phyloP scores from a whole-genome alignment of 2,329 filamentous ascomycete species.

The Botrytis tulipae region DNA sequence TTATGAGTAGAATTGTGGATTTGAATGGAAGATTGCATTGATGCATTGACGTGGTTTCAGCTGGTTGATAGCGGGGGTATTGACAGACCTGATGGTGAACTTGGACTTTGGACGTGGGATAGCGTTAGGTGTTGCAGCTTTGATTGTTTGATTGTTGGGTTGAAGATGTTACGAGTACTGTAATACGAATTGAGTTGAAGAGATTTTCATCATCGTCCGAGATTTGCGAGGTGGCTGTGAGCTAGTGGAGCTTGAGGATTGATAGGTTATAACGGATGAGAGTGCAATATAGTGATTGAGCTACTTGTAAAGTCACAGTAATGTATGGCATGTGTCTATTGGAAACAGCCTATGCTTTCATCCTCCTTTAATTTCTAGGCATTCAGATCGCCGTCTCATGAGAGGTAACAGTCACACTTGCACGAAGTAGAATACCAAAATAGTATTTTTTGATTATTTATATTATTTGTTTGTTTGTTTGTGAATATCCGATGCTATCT shows the following conservation, averaged over 20 bases:
- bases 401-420: too few relatives aligned
- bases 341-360: background rate
- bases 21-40: background rate
- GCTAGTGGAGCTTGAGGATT: background rate
- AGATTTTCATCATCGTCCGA: background rate
- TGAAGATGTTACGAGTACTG: background rate
- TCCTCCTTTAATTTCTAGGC: background rate
- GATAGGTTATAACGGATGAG: background rate
- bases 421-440: background rate
- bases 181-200: background rate
- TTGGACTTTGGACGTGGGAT: background rate
- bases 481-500: background rate
- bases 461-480: conserved; percentile 1
- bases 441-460: background rate
- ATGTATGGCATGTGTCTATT: background rate
- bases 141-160: background rate
- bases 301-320: background rate
- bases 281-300: background rate
- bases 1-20: background rate
- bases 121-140: background rate
- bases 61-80: background rate
- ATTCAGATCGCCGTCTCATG: background rate
- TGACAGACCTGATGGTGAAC: background rate
- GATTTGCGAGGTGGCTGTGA: background rate
- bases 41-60: conserved; percentile 8